Conservation (phyloP, 2,329 filamentous ascomycete genomes). For the Paecilomyces dactylethromorphus region DNA sequence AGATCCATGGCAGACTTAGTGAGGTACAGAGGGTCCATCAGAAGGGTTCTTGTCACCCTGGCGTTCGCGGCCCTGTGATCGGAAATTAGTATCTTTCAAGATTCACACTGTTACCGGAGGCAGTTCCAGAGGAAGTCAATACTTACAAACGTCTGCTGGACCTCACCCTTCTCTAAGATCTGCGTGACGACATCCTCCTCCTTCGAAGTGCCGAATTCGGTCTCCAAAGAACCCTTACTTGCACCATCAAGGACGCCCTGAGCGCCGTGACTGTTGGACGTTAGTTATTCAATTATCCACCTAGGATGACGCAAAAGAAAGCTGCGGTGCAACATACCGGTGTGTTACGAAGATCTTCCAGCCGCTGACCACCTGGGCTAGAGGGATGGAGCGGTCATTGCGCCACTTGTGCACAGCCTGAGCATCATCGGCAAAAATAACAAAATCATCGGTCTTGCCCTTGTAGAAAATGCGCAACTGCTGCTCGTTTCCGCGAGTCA, state of each 20-base stretch:
- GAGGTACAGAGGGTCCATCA: constrained; percentile 11
- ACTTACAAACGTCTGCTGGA: constrained; percentile 56
- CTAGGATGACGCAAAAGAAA: background rate
- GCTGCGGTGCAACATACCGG: constrained; percentile 55
- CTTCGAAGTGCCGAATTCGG: constrained; percentile 76
- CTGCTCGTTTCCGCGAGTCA: constrained; percentile 65
- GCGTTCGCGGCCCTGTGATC: constrained; percentile 21
- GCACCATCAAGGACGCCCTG: constrained; percentile 74
- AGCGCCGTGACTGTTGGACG: constrained; percentile 63
- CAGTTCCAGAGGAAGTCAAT: background rate
- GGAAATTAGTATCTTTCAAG: constrained; percentile 1
- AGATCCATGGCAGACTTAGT: background rate
- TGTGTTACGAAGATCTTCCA: constrained; percentile 90
- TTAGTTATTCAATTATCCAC: background rate
- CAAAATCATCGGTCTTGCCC: constrained; percentile 63
- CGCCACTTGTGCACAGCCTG: constrained; percentile 61
- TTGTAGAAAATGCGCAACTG: constrained; percentile 81
- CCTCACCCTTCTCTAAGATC: constrained; percentile 70
- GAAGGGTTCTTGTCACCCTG: constrained; percentile 22
- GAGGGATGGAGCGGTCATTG: constrained; percentile 67
- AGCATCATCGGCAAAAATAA: constrained; percentile 58
- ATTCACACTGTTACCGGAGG: background rate
- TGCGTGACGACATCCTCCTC: constrained; percentile 75
- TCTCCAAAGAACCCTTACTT: constrained; percentile 67
- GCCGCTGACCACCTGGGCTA: constrained; percentile 76